Conservation (phyloP, 495 filamentous ascomycete species). For the Podospora sp. region DNA sequence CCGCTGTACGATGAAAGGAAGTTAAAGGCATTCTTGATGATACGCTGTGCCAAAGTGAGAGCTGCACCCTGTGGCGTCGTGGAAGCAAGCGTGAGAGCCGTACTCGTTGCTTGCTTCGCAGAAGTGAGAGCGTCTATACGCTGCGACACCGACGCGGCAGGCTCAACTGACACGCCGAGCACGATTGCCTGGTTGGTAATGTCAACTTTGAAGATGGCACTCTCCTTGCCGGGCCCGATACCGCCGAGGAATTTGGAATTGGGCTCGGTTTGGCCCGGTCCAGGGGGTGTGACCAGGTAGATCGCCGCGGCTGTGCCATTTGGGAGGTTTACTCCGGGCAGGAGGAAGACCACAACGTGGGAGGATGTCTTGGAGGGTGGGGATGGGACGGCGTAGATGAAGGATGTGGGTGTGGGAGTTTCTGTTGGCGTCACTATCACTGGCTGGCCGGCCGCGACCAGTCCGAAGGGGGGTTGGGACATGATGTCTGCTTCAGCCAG, state of each 20-base stretch:
- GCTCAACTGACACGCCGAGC: slow-evolving; percentile 84
- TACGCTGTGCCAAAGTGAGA: slow-evolving; percentile 81
- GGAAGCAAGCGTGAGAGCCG: too few species aligned
- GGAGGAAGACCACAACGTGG: slow-evolving; percentile 86
- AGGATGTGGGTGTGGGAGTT: slow-evolving; percentile 40
- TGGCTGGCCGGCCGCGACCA: slow-evolving; percentile 55
- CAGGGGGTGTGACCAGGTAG: slow-evolving; percentile 64
- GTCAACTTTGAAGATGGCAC: slow-evolving; percentile 77
- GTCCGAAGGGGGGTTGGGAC: slow-evolving; percentile 48
- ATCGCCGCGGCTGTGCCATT: slow-evolving; percentile 81
- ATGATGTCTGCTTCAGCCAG: slow-evolving; percentile 16
- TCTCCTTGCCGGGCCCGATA: slow-evolving; percentile 84
- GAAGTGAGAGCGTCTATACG: slow-evolving; percentile 63
- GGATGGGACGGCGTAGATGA: slow-evolving; percentile 50
- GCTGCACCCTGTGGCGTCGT: slow-evolving; percentile 41
- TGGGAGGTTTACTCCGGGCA: slow-evolving; percentile 76
- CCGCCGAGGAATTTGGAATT: slow-evolving; percentile 84
- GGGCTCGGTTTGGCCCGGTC: slow-evolving; percentile 30
- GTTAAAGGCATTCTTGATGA: slow-evolving; percentile 97
- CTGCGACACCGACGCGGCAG: slow-evolving; percentile 66
- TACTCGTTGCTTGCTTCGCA: slow-evolving; percentile 29
- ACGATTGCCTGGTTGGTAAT: slow-evolving; percentile 52
- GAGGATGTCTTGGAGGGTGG: slow-evolving; percentile 54
- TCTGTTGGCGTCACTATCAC: slow-evolving; percentile 48
- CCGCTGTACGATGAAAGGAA: slow-evolving; percentile 87